Percentiles rank a stretch among this genome's conserved stretches.
These are phyloP conservation scores for Globisporangium nagaii DNA, from an alignment of 352 stramenopile species.

Conservation along the genomic window DNA sequence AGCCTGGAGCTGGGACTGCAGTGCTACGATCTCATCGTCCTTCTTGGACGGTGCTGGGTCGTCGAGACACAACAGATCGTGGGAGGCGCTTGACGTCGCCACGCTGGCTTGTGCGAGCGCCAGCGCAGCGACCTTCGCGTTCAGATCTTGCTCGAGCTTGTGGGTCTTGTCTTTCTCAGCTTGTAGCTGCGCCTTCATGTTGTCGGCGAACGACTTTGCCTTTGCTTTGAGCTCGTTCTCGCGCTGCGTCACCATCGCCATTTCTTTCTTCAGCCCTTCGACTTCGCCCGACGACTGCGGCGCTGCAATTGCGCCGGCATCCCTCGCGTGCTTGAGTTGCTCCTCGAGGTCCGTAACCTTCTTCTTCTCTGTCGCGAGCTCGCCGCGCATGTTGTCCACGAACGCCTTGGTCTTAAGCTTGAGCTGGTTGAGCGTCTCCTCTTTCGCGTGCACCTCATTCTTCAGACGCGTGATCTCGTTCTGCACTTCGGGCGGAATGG, in stretches of 20 bases:
- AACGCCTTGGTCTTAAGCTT: constrained; percentile 85
- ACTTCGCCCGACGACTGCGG: constrained; percentile 12
- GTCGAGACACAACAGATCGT: constrained; percentile 11
- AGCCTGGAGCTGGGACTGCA: constrained; percentile 31
- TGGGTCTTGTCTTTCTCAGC: constrained; percentile 50
- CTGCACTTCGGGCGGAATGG: constrained; percentile 20
- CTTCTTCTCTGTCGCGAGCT: constrained; percentile 60
- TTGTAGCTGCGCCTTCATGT: constrained; percentile 59
- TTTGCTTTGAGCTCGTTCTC: constrained; percentile 64
- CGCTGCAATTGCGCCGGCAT: background rate
- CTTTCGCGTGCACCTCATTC: constrained; percentile 59
- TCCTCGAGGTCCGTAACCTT: constrained; percentile 53
- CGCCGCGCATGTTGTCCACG: constrained; percentile 67
- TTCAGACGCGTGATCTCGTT: constrained; percentile 50
- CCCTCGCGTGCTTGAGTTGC: constrained; percentile 30
- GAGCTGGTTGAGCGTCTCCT: constrained; percentile 74
- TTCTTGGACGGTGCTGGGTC: constrained; percentile 11
- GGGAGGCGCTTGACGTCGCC: constrained; percentile 4
- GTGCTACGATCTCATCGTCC: constrained; percentile 28
- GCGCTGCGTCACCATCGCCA: constrained; percentile 30
- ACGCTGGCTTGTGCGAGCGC: constrained; percentile 17
- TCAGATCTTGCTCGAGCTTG: constrained; percentile 44
- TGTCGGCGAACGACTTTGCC: constrained; percentile 63
- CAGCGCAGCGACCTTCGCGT: constrained; percentile 33
- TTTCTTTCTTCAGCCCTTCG: constrained; percentile 42